Evolutionary conservation across 2,329 filamentous ascomycete genomes (phyloP).

Genomic region (Teratosphaeria viscida): DNA sequence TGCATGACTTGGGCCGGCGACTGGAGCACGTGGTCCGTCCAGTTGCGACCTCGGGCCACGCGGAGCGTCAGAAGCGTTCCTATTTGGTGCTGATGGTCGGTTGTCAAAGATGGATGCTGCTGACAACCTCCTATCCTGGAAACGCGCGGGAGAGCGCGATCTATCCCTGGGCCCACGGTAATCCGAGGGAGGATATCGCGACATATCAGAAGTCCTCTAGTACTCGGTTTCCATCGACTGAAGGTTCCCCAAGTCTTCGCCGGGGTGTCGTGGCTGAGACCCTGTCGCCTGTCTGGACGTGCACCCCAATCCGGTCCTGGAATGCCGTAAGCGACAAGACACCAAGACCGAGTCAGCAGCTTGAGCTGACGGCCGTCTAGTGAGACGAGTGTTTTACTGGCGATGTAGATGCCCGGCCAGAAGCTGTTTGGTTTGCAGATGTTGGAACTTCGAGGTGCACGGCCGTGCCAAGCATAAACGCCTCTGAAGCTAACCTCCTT

Average conservation of each 20-base stretch:
- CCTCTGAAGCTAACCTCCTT: not conserved
- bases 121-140: slow-evolving; percentile 60
- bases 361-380: not conserved
- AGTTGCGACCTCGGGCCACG: slow-evolving; percentile 71
- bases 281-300: not conserved
- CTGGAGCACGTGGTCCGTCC: slow-evolving; percentile 44
- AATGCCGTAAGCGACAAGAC: not conserved
- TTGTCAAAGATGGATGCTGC: slow-evolving; percentile 31
- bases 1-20: slow-evolving; percentile 41
- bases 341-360: not conserved
- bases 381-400: not conserved
- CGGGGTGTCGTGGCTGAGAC: not conserved
- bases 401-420: not conserved
- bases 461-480: not conserved
- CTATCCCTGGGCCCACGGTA: slow-evolving; percentile 44
- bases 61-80: slow-evolving; percentile 50
- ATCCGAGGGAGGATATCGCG: slow-evolving; percentile 28
- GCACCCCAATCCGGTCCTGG: not conserved
- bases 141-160: slow-evolving; percentile 62
- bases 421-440: not conserved
- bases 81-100: slow-evolving; percentile 15
- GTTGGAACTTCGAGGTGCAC: not conserved
- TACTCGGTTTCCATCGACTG: slow-evolving; percentile 3
- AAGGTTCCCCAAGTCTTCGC: not conserved
- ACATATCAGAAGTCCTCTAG: slow-evolving; percentile 10